phyloP scores from a whole-genome alignment of 805 yeast genomes.

The Cyberlindnera saturnus region DNA sequence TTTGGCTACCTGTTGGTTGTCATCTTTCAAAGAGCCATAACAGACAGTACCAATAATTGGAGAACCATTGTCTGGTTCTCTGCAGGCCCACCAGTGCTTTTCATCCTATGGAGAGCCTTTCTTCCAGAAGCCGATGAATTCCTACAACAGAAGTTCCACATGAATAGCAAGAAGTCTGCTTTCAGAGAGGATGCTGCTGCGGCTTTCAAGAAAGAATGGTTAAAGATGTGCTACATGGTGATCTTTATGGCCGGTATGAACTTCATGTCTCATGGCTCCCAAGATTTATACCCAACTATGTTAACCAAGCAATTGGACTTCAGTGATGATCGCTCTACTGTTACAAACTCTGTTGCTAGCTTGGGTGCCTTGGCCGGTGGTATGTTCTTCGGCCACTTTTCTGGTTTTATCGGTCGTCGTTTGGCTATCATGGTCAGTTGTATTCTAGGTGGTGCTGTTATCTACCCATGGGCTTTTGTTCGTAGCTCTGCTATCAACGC shows the following conservation, averaged over 20 bases:
- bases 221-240: constrained; percentile 49
- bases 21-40: constrained; percentile 58
- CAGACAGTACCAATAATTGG: constrained; percentile 50
- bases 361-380: constrained; percentile 57
- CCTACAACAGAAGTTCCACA: constrained; percentile 33
- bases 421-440: constrained; percentile 46
- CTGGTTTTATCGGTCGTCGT: constrained; percentile 52
- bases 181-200: constrained; percentile 27
- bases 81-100: constrained; percentile 47
- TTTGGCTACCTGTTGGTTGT: constrained; percentile 64
- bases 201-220: constrained; percentile 48
- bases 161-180: constrained; percentile 25
- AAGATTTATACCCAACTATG: constrained; percentile 55
- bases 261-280: constrained; percentile 58
- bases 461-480: constrained; percentile 59
- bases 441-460: constrained; percentile 50
- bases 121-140: constrained; percentile 52
- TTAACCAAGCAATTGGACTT: constrained; percentile 40
- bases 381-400: constrained; percentile 45
- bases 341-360: constrained; percentile 52
- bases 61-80: constrained; percentile 64
- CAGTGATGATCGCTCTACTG: constrained; percentile 40
- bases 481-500: constrained; percentile 45
- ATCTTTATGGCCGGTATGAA: constrained; percentile 59
- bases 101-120: constrained; percentile 35